A percentile compares a stretch with the other conserved stretches of the same genome.
These are phyloP conservation scores for Ustulina deusta DNA, from an alignment of 2,329 filamentous ascomycete genomes.

Conservation along the genomic window DNA sequence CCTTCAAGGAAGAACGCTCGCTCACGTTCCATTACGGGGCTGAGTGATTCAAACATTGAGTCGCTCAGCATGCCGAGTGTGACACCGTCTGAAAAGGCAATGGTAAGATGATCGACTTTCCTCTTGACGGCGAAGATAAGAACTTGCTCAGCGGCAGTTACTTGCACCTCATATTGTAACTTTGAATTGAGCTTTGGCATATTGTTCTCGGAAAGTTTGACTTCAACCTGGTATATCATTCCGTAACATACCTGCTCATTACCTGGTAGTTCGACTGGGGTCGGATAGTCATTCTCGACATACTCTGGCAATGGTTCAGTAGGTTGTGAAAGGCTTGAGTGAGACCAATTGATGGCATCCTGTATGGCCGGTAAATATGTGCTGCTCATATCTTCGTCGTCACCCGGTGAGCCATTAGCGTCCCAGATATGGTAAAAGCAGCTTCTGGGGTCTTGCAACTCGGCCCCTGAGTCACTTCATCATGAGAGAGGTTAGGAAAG, in stretches of 20 bases:
- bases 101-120: slow-evolving; percentile 40
- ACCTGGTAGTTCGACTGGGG: no score
- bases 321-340: neutral
- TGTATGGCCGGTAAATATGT: neutral
- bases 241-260: slow-evolving; percentile 20
- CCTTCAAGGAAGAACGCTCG: slow-evolving; percentile 42
- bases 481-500: slow-evolving; percentile 7
- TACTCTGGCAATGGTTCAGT: neutral
- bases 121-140: slow-evolving; percentile 42
- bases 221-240: slow-evolving; percentile 45
- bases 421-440: neutral
- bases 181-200: slow-evolving; percentile 42
- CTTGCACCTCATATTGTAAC: slow-evolving; percentile 32
- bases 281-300: neutral
- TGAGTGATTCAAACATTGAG: slow-evolving; percentile 40
- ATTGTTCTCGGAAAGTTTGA: slow-evolving; percentile 43
- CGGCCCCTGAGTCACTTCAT: slow-evolving; percentile 9
- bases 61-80: slow-evolving; percentile 45
- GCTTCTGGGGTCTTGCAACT: slow-evolving; percentile 5
- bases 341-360: slow-evolving; percentile 5
- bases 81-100: slow-evolving; percentile 43
- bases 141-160: slow-evolving; percentile 9
- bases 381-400: neutral
- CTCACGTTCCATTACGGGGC: slow-evolving; percentile 33
- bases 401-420: neutral